Evolutionary conservation across 768 basidiomycete genomes (phyloP).

Genomic region (Suillus americanus): DNA sequence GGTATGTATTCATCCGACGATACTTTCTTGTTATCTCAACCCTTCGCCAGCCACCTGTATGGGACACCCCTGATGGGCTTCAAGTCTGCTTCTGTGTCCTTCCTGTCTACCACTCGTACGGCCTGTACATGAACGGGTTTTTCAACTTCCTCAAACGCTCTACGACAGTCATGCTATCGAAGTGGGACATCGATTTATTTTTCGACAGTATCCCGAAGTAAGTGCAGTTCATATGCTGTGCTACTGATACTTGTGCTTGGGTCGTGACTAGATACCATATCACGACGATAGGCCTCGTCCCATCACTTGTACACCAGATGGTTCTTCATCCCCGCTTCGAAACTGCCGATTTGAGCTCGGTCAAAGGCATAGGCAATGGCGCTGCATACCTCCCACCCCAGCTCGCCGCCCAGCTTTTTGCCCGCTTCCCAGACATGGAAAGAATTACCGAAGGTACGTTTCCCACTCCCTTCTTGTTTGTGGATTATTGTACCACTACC

Average conservation of each 20-base stretch:
- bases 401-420: constrained; percentile 38
- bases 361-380: constrained; percentile 41
- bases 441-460: constrained; percentile 42
- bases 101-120: constrained; percentile 63
- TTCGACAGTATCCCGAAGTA: constrained; percentile 56
- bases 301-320: constrained; percentile 58
- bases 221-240: constrained; percentile 8
- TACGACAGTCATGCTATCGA: constrained; percentile 49
- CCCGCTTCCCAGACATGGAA: constrained; percentile 28
- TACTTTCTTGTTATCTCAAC: neutral
- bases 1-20: neutral
- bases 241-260: neutral
- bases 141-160: constrained; percentile 39
- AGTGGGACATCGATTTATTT: constrained; percentile 52
- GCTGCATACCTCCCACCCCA: constrained; percentile 62
- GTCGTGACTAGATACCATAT: constrained; percentile 44
- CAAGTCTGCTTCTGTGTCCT: constrained; percentile 49
- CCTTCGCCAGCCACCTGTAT: constrained; percentile 32
- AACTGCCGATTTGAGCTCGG: constrained; percentile 47
- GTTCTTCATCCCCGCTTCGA: constrained; percentile 44
- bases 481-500: neutral
- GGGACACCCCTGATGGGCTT: constrained; percentile 37
- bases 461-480: no score
- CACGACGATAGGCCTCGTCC: constrained; percentile 45
- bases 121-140: constrained; percentile 47